phyloP scores from a whole-genome alignment of 2,329 filamentous ascomycete species.

The Colletotrichum liaoningense region DNA sequence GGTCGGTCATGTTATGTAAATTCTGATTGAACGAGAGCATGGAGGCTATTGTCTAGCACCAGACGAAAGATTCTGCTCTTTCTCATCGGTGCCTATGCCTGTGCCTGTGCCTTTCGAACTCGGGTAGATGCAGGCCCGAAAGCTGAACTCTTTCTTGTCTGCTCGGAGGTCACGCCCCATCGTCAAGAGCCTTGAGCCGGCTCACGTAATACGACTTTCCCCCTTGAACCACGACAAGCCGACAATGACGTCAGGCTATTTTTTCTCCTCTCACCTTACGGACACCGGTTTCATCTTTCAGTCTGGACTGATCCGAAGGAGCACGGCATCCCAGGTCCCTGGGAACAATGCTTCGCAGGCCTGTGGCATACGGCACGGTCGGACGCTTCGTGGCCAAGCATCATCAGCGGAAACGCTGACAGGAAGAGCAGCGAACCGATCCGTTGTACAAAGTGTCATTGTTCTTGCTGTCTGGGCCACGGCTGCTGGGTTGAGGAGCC shows the following conservation, averaged over 20 bases:
- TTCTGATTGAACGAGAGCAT: neutral
- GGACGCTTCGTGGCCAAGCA: constrained; percentile 2
- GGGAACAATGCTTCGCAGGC: constrained; percentile 18
- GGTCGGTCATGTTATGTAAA: neutral
- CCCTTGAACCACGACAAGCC: constrained; percentile 16
- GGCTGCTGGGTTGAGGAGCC: neutral
- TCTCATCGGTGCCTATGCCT: neutral
- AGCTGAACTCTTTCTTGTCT: neutral
- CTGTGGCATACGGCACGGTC: constrained; percentile 25
- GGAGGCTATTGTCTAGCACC: neutral
- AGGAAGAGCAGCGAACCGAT: constrained; percentile 17
- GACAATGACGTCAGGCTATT: constrained; percentile 15
- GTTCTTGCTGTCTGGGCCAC: neutral
- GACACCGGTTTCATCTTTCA: constrained; percentile 29
- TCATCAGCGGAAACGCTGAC: constrained; percentile 30
- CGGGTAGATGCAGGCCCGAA: constrained; percentile 1
- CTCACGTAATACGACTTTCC: constrained; percentile 19
- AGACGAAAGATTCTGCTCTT: neutral
- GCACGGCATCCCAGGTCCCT: constrained; percentile 30
- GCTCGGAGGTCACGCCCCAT: neutral
- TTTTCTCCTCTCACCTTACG: neutral
- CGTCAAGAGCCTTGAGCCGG: neutral
- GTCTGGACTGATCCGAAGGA: constrained; percentile 15
- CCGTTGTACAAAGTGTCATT: neutral
- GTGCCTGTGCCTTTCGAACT: neutral